A percentile compares a stretch with the other conserved stretches of the same genome.
phyloP scores from a whole-genome alignment of 495 filamentous ascomycete species.

The Astrocystis sublimbata region DNA sequence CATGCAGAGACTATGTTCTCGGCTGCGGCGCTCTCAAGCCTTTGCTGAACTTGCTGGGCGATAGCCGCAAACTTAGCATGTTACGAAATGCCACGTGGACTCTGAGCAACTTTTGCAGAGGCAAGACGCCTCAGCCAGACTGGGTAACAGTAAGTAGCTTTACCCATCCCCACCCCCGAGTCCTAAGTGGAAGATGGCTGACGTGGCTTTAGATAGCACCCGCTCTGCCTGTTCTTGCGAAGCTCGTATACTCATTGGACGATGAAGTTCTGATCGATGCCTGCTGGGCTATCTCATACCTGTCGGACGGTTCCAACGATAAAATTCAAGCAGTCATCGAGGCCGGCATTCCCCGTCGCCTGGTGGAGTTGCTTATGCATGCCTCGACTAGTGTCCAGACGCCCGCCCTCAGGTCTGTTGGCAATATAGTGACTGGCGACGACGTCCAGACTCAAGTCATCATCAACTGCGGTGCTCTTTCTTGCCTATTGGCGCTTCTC shows the following conservation, averaged over 20 bases:
- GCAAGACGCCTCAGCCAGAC: constrained; percentile 98
- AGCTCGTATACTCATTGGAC: constrained; percentile 97
- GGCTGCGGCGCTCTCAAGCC: constrained; percentile 86
- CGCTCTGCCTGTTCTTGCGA: constrained; percentile 93
- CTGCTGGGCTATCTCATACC: constrained; percentile 99
- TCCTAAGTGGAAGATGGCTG: constrained; percentile 16
- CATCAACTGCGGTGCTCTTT: constrained; percentile 94
- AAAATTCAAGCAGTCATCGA: constrained; percentile 99
- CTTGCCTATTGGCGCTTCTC: constrained; percentile 86
- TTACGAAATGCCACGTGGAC: constrained; percentile 99
- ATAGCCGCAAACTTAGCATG: constrained; percentile 99
- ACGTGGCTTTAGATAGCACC: constrained; percentile 75
- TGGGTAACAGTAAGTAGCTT: constrained; percentile 80
- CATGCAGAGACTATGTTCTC: constrained; percentile 94
- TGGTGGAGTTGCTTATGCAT: constrained; percentile 97
- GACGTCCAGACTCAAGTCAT: constrained; percentile 99
- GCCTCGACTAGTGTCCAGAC: constrained; percentile 99
- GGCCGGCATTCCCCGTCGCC: constrained; percentile 92
- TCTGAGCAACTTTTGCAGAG: constrained; percentile 99
- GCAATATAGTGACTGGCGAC: constrained; percentile 98
- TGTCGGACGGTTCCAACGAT: constrained; percentile 98
- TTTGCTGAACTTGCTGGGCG: constrained; percentile 82
- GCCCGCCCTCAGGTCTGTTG: constrained; percentile 93
- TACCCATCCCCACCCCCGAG: constrained; percentile 6
- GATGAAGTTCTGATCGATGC: constrained; percentile 99